Percentiles rank a stretch among this genome's conserved stretches.
Evolutionary conservation across 2,329 filamentous ascomycete species (phyloP).

Genomic region (Annulohypoxylon truncatum): DNA sequence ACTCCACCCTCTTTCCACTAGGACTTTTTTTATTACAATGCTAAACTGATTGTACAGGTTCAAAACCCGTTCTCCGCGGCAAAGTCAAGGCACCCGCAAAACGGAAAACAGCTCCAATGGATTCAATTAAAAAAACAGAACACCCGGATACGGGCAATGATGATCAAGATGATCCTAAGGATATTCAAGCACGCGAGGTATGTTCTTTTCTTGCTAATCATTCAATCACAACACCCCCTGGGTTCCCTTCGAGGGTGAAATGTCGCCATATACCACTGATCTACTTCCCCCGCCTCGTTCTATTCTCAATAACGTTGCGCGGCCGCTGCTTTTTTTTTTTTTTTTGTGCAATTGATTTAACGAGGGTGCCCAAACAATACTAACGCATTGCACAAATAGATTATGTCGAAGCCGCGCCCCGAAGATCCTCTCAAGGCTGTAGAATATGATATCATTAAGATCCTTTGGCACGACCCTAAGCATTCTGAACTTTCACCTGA

Average conservation of each 20-base stretch:
- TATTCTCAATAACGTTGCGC: neutral
- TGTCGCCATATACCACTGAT: neutral
- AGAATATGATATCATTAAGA: constrained; percentile 46
- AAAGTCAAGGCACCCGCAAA: constrained; percentile 17
- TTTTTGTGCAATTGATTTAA: neutral
- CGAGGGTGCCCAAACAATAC: neutral
- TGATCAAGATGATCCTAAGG: constrained; percentile 15
- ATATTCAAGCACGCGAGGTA: constrained; percentile 26
- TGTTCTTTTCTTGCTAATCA: neutral
- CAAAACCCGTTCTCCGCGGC: neutral
- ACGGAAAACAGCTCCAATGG: constrained; percentile 15
- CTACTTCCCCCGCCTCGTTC: neutral
- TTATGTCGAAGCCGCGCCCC: constrained; percentile 39
- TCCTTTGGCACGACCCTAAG: constrained; percentile 45
- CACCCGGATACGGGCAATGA: neutral
- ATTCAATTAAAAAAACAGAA: constrained; percentile 10
- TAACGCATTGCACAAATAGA: constrained; percentile 30
- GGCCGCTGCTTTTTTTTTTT: neutral
- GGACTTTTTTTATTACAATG: neutral
- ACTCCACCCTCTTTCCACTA: neutral
- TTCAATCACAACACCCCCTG: neutral
- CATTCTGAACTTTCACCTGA: constrained; percentile 48
- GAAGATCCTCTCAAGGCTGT: constrained; percentile 41
- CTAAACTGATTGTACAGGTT: constrained; percentile 13
- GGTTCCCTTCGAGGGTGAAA: neutral